Conservation (phyloP, 768 basidiomycete genomes). For the Mycena vulgaris region DNA sequence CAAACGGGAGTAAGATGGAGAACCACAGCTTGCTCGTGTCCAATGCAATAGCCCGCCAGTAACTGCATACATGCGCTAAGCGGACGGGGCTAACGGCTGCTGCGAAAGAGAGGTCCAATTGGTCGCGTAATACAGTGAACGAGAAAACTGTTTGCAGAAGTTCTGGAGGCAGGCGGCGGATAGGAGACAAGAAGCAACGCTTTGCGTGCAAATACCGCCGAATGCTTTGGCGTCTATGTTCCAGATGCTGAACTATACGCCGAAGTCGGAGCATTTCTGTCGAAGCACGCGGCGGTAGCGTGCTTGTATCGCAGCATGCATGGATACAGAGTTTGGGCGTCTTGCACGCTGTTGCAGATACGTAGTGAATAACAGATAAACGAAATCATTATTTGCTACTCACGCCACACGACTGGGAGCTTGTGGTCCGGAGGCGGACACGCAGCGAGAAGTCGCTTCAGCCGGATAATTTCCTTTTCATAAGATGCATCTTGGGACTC, state of each 20-base stretch:
- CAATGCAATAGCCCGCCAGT: conserved; percentile 25
- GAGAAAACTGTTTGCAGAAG: conserved; percentile 23
- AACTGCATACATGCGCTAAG: conserved; percentile 31
- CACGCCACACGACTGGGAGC: neutral
- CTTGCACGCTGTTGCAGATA: neutral
- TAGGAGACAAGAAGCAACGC: conserved; percentile 21
- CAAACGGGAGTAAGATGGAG: neutral
- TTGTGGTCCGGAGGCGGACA: conserved; percentile 24
- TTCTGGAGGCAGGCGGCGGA: conserved; percentile 33
- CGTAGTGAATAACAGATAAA: neutral
- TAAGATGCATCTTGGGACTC: conserved; percentile 4
- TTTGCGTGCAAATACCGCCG: conserved; percentile 1
- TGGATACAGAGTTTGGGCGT: conserved; percentile 3
- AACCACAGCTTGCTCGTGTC: conserved; percentile 22
- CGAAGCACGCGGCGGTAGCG: conserved; percentile 11
- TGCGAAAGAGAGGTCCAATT: neutral
- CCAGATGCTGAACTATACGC: conserved; percentile 11
- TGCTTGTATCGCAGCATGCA: conserved; percentile 22
- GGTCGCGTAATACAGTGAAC: conserved; percentile 5
- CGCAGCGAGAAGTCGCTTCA: conserved; percentile 14
- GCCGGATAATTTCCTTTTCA: conserved; percentile 16
- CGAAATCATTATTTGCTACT: neutral
- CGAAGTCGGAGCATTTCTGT: conserved; percentile 30
- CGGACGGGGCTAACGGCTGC: neutral
- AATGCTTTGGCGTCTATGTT: conserved; percentile 5